Evolutionary conservation across 176 grass and related monocot species (phyloP).

Genomic region (Oryza meyeriana): DNA sequence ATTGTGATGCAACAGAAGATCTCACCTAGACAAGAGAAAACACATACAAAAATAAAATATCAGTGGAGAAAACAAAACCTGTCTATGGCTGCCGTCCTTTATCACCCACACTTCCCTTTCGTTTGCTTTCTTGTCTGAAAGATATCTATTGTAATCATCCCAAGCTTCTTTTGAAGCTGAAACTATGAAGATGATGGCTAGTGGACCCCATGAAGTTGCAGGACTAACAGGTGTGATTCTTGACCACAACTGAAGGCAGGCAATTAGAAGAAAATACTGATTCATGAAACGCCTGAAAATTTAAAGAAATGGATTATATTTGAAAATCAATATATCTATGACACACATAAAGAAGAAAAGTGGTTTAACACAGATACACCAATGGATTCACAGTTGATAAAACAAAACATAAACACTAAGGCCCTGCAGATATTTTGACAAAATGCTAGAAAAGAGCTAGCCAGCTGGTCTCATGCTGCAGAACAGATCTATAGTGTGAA

Average conservation of each 20-base stretch:
- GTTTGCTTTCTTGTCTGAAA: conserved; percentile 93
- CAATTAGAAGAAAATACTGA: conserved; percentile 92
- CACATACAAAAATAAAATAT: neutral
- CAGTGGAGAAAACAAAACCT: conserved; percentile 39
- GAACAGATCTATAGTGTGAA: neutral
- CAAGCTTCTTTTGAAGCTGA: conserved; percentile 95
- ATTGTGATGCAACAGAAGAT: neutral
- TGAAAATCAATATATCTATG: neutral
- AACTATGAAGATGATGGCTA: conserved; percentile 87
- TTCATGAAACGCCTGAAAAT: conserved; percentile 90
- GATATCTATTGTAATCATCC: conserved; percentile 97
- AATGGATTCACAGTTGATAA: neutral
- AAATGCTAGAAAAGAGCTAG: conserved; percentile 13
- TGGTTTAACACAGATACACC: neutral
- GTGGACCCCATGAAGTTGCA: conserved; percentile 86
- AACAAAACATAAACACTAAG: conserved; percentile 7
- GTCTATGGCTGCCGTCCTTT: conserved; percentile 63
- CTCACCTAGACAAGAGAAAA: neutral
- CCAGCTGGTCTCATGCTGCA: neutral
- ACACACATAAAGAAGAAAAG: neutral
- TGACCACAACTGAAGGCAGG: conserved; percentile 89
- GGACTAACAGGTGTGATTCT: conserved; percentile 85
- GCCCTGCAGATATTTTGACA: neutral
- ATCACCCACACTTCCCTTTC: conserved; percentile 79
- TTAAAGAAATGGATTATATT: conserved; percentile 11